Evolutionary conservation across 345 rosid genomes (phyloP).

Genomic region (Passiflora organensis): DNA sequence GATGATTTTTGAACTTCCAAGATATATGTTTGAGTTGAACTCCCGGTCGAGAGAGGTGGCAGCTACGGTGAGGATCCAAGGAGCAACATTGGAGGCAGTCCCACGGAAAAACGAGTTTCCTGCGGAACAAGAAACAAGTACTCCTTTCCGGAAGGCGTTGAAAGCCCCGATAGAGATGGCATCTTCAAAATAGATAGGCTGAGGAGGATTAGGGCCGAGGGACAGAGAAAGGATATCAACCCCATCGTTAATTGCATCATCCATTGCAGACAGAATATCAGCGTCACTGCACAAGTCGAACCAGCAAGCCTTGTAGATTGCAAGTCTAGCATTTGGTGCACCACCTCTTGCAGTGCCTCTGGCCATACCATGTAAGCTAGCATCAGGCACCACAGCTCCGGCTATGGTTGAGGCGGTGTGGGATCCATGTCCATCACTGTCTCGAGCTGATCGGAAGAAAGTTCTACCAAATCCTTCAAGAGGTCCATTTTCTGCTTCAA

Average conservation of each 20-base stretch:
- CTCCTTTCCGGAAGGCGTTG: constrained; percentile 6
- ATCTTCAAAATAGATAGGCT: constrained; percentile 1
- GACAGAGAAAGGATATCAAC: constrained; percentile 8
- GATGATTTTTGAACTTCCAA: constrained; percentile 27
- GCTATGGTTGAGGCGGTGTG: constrained; percentile 15
- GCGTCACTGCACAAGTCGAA: background rate
- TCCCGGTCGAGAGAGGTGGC: constrained; percentile 6
- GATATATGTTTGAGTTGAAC: constrained; percentile 14
- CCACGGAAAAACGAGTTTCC: constrained; percentile 2
- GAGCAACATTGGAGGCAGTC: background rate
- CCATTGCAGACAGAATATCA: constrained; percentile 11
- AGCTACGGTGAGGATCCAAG: constrained; percentile 14
- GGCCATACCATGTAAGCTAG: constrained; percentile 5
- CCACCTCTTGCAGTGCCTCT: constrained; percentile 13
- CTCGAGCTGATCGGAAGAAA: constrained; percentile 4
- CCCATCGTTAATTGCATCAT: constrained; percentile 12
- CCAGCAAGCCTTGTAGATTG: constrained; percentile 15
- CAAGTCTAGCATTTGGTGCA: constrained; percentile 5
- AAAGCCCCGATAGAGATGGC: constrained; percentile 9
- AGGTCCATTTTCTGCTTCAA: background rate
- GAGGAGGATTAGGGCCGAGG: background rate
- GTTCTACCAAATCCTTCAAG: background rate
- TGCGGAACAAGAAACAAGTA: background rate
- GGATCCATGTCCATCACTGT: constrained; percentile 11
- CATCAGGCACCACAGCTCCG: background rate